Conservation (phyloP, 2,329 filamentous ascomycete species). For the Pestalotiopsis sp. region DNA sequence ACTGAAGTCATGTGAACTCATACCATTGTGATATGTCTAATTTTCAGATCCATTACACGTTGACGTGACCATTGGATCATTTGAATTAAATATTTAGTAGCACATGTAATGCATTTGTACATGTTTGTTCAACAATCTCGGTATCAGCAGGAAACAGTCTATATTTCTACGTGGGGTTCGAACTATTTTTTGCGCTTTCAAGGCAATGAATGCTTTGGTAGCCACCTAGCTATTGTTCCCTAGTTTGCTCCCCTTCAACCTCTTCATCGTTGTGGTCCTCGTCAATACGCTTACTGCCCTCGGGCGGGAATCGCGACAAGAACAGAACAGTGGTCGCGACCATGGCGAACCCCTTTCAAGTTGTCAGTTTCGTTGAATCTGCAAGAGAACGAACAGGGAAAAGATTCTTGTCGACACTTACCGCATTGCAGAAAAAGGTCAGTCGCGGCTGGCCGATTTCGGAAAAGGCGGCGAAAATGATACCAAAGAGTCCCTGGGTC, state of each 20-base stretch:
- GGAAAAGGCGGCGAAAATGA: conserved; percentile 65
- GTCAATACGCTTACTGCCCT: conserved; percentile 5
- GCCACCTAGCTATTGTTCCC: not conserved
- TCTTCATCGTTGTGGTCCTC: not conserved
- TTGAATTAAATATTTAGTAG: too few species aligned
- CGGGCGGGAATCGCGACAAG: conserved; percentile 6
- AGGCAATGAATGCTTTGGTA: not conserved
- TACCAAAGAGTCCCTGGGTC: conserved; percentile 66
- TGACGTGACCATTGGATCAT: too few species aligned
- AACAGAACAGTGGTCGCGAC: conserved; percentile 1
- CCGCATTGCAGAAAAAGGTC: conserved; percentile 69
- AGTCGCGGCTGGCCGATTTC: conserved; percentile 57
- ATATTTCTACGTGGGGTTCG: not conserved
- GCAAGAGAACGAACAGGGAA: too few species aligned
- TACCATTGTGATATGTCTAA: too few species aligned
- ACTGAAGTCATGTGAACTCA: too few species aligned
- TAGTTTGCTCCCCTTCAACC: not conserved
- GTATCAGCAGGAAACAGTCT: not conserved
- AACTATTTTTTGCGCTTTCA: not conserved
- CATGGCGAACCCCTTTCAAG: not conserved
- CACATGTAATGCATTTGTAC: too few species aligned
- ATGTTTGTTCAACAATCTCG: too few species aligned
- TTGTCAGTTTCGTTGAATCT: not conserved
- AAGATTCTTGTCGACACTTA: conserved; percentile 30
- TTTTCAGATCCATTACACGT: too few species aligned